Base-by-base conservation (phyloP, 495 filamentous ascomycete species). In the Aspergillus incahuasiensis region DNA sequence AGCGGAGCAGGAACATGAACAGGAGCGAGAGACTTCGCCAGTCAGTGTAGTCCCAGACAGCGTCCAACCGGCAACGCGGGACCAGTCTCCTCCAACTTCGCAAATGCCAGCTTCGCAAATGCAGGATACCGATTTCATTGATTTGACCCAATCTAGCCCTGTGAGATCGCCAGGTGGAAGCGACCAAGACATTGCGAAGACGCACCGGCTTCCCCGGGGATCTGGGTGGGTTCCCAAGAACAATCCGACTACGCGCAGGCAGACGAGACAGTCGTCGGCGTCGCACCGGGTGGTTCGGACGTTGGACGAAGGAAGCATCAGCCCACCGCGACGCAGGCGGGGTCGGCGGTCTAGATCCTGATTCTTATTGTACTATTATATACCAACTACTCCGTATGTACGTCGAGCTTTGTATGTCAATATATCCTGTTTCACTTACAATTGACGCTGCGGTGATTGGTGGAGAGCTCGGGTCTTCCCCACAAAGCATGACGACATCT, bases 131-230 rank as follows among this genome's bases (percentile, higher is more conserved):
- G 21, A 28, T 34, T 11, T 38, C 3, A 46, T 78, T 16, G 77
- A 79, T 48, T 59, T 80, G 20, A 80, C 77, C 0, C 57, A 65
- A 28, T 70, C 70, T 19, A 75, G 71, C 45, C 74, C 78, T 20
- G 53, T 57, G 3, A 60, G 59, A 1, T 68, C 67, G n/a, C 65
- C 68, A 1, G 62, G 52, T 0, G 63, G 63, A 0, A 66, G 65
- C 49, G 58, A 68, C 9, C 58, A 67, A 34, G 67, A 72, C 28
- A 63, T 67, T 54, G 62, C 65, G 12, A 67, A 53, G 50, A 53
- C 62, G n/a, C 55, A 63, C 20, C 58, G 52, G 19, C 62, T 74
- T 53, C 72, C 68, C 7, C 58, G 45, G 13, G 74, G 69, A 1
- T 59, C 63, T 7, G 74, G 70, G 13, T 77, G 67, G 74, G 69